Percentiles rank a stretch among this genome's conserved stretches.
phyloP scores from a whole-genome alignment of 1,284 basidiomycete species.

The Lentinula novae-zelandiae region DNA sequence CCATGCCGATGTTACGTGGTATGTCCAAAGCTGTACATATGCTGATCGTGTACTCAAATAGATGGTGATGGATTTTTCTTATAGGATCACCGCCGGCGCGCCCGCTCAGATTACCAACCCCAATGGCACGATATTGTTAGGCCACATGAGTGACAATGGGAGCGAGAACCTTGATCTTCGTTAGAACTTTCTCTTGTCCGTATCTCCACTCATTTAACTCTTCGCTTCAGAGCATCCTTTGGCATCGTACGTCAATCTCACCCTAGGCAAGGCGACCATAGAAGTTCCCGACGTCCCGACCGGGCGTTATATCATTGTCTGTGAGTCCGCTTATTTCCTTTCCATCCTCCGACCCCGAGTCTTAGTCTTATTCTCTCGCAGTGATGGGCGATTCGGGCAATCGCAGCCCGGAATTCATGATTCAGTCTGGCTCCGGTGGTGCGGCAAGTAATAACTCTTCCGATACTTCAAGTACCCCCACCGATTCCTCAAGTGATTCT shows the following conservation, averaged over 20 bases:
- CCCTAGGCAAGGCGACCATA: constrained; percentile 3
- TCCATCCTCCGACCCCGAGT: background rate
- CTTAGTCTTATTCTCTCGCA: background rate
- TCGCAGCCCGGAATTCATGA: constrained; percentile 10
- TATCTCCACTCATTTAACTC: background rate
- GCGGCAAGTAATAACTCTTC: background rate
- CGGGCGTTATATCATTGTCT: constrained; percentile 12
- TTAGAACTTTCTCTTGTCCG: constrained; percentile 23
- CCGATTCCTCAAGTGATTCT: background rate
- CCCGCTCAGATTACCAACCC: constrained; percentile 28
- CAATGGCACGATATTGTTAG: constrained; percentile 32
- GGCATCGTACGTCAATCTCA: constrained; percentile 9
- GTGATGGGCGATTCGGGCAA: constrained; percentile 16
- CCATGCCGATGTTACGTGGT: constrained; percentile 27
- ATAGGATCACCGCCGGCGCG: constrained; percentile 30
- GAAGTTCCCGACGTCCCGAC: constrained; percentile 8
- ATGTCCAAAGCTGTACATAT: background rate
- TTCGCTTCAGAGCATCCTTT: constrained; percentile 21
- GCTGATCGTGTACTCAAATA: background rate
- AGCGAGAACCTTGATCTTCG: constrained; percentile 39
- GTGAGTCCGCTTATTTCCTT: background rate
- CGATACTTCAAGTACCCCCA: background rate
- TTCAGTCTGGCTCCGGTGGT: background rate
- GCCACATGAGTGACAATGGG: constrained; percentile 21
- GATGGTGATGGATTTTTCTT: background rate